Conservation (phyloP, 1,284 basidiomycete genomes). For the Baeospora myosura region DNA sequence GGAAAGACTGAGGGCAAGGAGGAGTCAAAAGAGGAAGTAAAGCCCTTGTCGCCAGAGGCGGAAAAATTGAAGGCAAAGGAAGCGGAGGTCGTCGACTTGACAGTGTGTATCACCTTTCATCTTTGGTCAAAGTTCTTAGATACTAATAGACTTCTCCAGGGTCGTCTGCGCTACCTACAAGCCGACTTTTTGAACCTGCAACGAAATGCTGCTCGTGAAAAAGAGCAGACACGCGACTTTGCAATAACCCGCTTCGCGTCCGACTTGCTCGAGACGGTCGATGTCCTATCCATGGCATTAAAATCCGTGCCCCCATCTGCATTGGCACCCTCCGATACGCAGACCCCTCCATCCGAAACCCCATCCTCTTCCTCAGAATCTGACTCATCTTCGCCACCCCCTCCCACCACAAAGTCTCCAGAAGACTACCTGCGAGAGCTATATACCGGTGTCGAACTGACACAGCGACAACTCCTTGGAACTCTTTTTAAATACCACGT, state of each 20-base stretch:
- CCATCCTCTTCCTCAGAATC: slow-evolving; percentile 14
- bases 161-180: slow-evolving; percentile 79
- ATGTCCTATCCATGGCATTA: slow-evolving; percentile 86
- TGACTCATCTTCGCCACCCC: slow-evolving; percentile 21
- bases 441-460: slow-evolving; percentile 86
- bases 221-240: slow-evolving; percentile 87
- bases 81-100: slow-evolving; percentile 66
- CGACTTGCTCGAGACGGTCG: slow-evolving; percentile 88
- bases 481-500: slow-evolving; percentile 90
- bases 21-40: slow-evolving; percentile 16
- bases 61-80: slow-evolving; percentile 67
- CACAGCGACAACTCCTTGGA: slow-evolving; percentile 83
- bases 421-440: slow-evolving; percentile 64
- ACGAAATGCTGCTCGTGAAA: slow-evolving; percentile 85
- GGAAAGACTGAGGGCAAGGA: slow-evolving; percentile 19
- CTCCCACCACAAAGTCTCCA: slow-evolving; percentile 40
- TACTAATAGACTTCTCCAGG: no score
- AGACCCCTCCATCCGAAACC: slow-evolving; percentile 19
- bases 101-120: slow-evolving; percentile 38
- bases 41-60: slow-evolving; percentile 23
- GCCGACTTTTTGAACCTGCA: slow-evolving; percentile 96
- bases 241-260: slow-evolving; percentile 88
- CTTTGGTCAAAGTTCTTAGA: slow-evolving; percentile 1
- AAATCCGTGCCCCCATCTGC: slow-evolving; percentile 71
- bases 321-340: slow-evolving; percentile 27